Evolutionary conservation across 495 filamentous ascomycete species (phyloP), one percentile per base, ranked within the genome.

Genomic region (Aspergillus asperescens): DNA sequence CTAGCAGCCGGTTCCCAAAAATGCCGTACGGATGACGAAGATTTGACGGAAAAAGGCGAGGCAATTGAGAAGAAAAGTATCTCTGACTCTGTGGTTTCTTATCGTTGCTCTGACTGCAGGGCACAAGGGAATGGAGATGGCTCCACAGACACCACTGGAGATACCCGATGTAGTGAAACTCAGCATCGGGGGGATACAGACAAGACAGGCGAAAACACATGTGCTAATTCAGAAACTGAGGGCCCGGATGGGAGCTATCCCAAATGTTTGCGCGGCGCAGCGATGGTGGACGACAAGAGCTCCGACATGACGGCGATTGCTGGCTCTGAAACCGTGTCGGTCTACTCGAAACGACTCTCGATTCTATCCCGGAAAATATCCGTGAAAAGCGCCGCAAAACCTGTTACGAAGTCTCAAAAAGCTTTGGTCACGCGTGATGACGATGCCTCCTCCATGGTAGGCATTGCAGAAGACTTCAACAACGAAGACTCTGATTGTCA

Each of bases 11-110:
- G 65, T 12, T 59, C 63, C 1, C 75, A 39, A 12, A 23, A 52
- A 34, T 55, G 58, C 13, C 60, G 50, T 31, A 53, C 29, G 42
- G 57, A 59, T 62, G 56, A 57, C 16, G 6, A 38, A 44, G 55
- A 47, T 31, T 57, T 42, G 19, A 52, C 48, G 58, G 60, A 62
- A 52, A 73, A 60, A 56, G 71, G 40, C 3, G 66, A 71, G 35
- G 65, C 64, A 28, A 52, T 70, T 13, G 76, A 77, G 37, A 57
- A 70, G 53, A 58, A 62, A 20, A 68, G 71, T 13, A 61, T 77
- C 12, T 25, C 54, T 1, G 61, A 40, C 24, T 59, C 59, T n/a
- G 52, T 58, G 10, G 27, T 49, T 1, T 63, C 61, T 0, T 62
- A 59, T 7, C 58, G 54, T 10, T 56, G 52, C 34, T 63, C 67